Evolutionary conservation across 148 eudicot genomes (phyloP), one percentile per base, ranked within the genome.

Genomic region (Rhododendron ferrugineum): DNA sequence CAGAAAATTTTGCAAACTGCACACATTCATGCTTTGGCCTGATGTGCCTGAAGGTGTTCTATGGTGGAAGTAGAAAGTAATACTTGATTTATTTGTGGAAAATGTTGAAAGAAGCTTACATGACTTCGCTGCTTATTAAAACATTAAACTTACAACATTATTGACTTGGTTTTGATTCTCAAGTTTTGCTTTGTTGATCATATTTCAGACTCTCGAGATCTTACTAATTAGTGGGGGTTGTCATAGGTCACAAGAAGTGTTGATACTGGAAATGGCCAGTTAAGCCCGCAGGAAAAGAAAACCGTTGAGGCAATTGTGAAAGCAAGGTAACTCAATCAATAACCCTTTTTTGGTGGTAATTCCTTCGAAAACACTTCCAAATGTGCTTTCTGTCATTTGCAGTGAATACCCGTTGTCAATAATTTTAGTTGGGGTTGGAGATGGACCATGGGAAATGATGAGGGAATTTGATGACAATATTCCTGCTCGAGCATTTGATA

Each of bases 361-460:
- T 32, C 75, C 86, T 42, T 11, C 62, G 23, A 10, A 73, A 18
- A 40, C 56, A 42, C 52, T 42, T 56, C 18, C 81, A 75, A 77
- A 84, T 62, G 16, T 52, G 44, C 30, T 60, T 82, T 16, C 42
- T 15, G 37, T 81, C 34, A 32, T 89, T 34, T 87, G 78, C 90
- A 92, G 93, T 78, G 84, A 87, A 66, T 90, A 92, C 80, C 92
- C 93, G 1, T 80, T 90, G 82, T 92, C 93, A 40, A 92, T 92
- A 22, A 52, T 92, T 76, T 84, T 92, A 82, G 93, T 92, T 34
- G 93, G 93, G 66, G 92, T 91, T 82, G 93, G 93, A 73, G 93
- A 90, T 80, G 92, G 93, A 81, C 93, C 93, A 26, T 91, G 93
- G 93, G 93, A 91, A 72, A 90, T 92, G 92, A 92, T 92, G 93